Conservation (phyloP, 176 grass and related monocot species). For the Echinochloa phyllopogon region DNA sequence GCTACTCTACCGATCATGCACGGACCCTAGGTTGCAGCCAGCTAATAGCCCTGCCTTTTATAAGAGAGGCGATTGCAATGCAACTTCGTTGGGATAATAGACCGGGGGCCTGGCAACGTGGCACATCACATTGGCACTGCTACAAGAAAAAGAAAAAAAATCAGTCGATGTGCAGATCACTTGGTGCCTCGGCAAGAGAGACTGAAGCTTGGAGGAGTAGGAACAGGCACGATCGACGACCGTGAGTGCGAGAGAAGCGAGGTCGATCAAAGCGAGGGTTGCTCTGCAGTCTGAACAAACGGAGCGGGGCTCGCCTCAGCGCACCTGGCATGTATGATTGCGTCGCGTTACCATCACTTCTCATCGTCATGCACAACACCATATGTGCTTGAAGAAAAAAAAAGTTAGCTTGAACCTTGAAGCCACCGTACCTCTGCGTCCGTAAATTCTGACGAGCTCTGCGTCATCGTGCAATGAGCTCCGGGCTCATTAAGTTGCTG, state of each 20-base stretch:
- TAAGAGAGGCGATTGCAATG: slow-evolving; percentile 9
- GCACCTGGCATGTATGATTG: background rate
- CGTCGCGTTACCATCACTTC: background rate
- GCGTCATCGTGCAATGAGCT: background rate
- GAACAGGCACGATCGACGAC: slow-evolving; percentile 28
- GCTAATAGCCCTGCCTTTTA: slow-evolving; percentile 24
- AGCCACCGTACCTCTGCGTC: background rate
- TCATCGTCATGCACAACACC: background rate
- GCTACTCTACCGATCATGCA: background rate
- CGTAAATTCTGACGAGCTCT: background rate
- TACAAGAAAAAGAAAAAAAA: too few relatives aligned
- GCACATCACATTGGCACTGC: slow-evolving; percentile 7
- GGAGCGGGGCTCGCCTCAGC: background rate
- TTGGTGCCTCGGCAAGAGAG: background rate
- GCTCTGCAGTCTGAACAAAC: background rate
- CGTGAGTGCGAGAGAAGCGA: slow-evolving; percentile 36
- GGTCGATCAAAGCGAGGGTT: background rate
- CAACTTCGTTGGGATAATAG: background rate
- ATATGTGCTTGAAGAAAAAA: too few relatives aligned
- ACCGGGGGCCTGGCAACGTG: background rate
- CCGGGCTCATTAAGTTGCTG: background rate
- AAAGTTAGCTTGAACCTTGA: background rate
- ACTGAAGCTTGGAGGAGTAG: slow-evolving; percentile 22
- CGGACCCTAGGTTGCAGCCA: slow-evolving; percentile 35
- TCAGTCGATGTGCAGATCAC: slow-evolving; percentile 10